These are phyloP conservation scores for Ambrosia trifida DNA, from an alignment of 129 eudicot genomes.

Conservation along the genomic window DNA sequence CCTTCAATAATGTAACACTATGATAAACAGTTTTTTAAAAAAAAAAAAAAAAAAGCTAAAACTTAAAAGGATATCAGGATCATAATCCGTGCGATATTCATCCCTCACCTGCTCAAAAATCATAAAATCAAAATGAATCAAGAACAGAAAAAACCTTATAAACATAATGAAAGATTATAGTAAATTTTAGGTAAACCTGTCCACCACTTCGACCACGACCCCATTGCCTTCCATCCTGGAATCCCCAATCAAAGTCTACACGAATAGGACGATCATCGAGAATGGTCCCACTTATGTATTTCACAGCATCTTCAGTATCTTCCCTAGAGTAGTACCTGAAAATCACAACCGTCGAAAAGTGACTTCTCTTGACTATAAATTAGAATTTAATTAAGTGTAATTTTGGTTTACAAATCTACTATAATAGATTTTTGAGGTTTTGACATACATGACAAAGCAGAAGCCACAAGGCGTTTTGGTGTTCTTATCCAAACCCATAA, in stretches of 20 bases:
- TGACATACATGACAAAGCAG: conserved; percentile 80
- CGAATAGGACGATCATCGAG: conserved; percentile 99
- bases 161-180: not conserved
- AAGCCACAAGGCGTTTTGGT: conserved; percentile 95
- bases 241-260: conserved; percentile 99
- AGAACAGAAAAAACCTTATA: not conserved
- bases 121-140: conserved; percentile 3
- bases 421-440: not conserved
- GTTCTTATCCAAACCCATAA: conserved; percentile 97
- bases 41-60: not conserved
- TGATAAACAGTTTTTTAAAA: not conserved
- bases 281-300: conserved; percentile 95
- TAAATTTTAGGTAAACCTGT: conserved; percentile 48
- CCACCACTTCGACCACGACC: conserved; percentile 99
- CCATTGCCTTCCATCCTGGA: conserved; percentile 99
- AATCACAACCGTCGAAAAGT: conserved; percentile 10
- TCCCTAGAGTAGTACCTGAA: conserved; percentile 95
- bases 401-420: not conserved
- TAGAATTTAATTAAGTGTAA: not conserved
- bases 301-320: conserved; percentile 96
- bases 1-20: not conserved
- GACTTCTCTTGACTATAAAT: not conserved
- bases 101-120: conserved; percentile 74
- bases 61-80: conserved; percentile 95
- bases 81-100: conserved; percentile 98